Evolutionary conservation across 2,329 filamentous ascomycete species (phyloP), one percentile per base, ranked within the genome.

Genomic region (Colletotrichum endophyticum): DNA sequence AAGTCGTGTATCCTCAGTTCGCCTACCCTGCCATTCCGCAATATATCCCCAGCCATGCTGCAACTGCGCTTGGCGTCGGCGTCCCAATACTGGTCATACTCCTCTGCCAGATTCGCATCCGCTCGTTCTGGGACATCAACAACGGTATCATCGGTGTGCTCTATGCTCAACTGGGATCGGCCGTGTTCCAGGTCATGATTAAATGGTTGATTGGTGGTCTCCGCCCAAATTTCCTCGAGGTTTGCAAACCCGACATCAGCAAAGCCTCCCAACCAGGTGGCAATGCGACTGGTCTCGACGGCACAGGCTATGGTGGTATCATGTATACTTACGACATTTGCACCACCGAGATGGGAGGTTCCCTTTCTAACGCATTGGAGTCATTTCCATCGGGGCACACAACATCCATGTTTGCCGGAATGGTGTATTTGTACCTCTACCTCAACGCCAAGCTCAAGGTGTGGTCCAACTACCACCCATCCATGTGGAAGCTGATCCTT

Each of bases 361-460:
- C 92, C 79, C 94, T 95, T 83, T 89, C 94, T 81, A 93, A 95
- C 82, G 88, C 89, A 3, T 88, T 95, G 0, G 92, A 95, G 80
- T 93, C 92, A 0, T 93, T 96, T 83, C 94, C 94, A 0, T 94
- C 91, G 2, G 94, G 94, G 1, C 94, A 96, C 84, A 92, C 92
- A 4, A 94, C 94, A 0, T 93, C 93, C 3, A 93, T 93, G 0
- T 95, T 95, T 75, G 93, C 92, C 0, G 93, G 93, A 13, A 94
- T 95, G 80, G 88, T 94, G 22, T 95, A 91, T 81, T 85, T 95
- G 5, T 93, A 89, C 78, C 86, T 95, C 4, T 96, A 95, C 85
- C 90, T 96, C 61, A 95, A 95, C 83, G 94, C 92, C 68, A 95
- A 95, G 86, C 88, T 95, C 78, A 95, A 95, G 87, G 90, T 95